Conservation (phyloP, 2,329 filamentous ascomycete species). For the Penicillium sp. region DNA sequence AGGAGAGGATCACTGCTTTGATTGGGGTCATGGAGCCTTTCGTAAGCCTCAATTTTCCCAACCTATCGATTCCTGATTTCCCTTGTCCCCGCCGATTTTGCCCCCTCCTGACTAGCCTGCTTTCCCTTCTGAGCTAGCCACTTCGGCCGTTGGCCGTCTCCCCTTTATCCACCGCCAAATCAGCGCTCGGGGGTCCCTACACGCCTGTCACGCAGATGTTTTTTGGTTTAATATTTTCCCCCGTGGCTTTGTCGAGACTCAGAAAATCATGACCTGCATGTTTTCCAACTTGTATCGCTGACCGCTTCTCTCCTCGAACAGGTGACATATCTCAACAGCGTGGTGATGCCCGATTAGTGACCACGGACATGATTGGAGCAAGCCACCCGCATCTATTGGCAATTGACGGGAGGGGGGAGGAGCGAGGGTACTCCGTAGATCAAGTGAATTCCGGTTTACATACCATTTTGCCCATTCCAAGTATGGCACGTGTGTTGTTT, state of each 20-base stretch:
- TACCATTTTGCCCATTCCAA: background rate
- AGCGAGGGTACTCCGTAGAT: background rate
- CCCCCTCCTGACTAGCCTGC: slow-evolving; percentile 21
- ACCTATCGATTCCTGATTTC: slow-evolving; percentile 17
- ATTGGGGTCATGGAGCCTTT: slow-evolving; percentile 70
- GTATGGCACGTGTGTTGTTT: background rate
- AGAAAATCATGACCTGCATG: background rate
- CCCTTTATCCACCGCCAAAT: slow-evolving; percentile 18
- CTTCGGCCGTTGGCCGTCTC: slow-evolving; percentile 13
- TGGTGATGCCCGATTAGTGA: slow-evolving; percentile 66
- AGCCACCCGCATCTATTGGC: slow-evolving; percentile 1
- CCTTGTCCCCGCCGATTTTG: slow-evolving; percentile 20
- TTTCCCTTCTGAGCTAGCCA: slow-evolving; percentile 26
- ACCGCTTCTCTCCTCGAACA: slow-evolving; percentile 38
- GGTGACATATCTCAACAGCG: slow-evolving; percentile 67
- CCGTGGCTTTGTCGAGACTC: slow-evolving; percentile 1
- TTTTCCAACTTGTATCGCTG: slow-evolving; percentile 9
- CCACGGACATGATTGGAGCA: slow-evolving; percentile 7
- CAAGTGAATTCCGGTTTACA: background rate
- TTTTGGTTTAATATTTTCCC: background rate
- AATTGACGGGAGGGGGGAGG: background rate
- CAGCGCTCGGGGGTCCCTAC: slow-evolving; percentile 10
- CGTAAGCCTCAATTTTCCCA: slow-evolving; percentile 55
- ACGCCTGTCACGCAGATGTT: background rate
- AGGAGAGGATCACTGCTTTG: slow-evolving; percentile 62